phyloP scores from a whole-genome alignment of 108 stramenopile genomes.

The Cylindrotheca closterium region DNA sequence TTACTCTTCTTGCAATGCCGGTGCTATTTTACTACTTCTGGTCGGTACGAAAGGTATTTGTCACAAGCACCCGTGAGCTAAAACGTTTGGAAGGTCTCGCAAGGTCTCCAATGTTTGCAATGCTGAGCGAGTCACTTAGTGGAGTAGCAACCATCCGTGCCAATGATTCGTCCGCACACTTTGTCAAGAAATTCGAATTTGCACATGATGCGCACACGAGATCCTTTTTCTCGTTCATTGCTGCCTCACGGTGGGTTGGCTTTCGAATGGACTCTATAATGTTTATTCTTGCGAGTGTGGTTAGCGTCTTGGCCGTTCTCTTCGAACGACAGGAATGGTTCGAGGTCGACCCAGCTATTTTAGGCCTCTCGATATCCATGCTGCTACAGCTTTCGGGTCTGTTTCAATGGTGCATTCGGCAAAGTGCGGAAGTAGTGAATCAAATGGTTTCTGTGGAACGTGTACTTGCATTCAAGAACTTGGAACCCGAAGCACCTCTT shows the following conservation, averaged over 20 bases:
- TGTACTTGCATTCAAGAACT: constrained; percentile 53
- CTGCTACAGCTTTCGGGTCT: constrained; percentile 61
- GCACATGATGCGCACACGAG: constrained; percentile 66
- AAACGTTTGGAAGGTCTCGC: constrained; percentile 80
- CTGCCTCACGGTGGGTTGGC: constrained; percentile 83
- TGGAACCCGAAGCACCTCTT: constrained; percentile 60
- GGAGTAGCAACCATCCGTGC: constrained; percentile 87
- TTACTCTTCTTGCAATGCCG: constrained; percentile 55
- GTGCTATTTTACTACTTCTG: constrained; percentile 71
- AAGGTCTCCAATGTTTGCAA: constrained; percentile 77
- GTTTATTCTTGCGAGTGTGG: constrained; percentile 56
- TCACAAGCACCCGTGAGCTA: constrained; percentile 67
- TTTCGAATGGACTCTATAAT: constrained; percentile 82
- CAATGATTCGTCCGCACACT: constrained; percentile 50
- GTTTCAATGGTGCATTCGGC: constrained; percentile 72
- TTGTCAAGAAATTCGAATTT: constrained; percentile 51
- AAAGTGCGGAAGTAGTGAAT: constrained; percentile 85
- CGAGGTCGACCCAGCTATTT: constrained; percentile 59
- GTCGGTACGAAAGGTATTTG: constrained; percentile 55
- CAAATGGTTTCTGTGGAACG: constrained; percentile 88
- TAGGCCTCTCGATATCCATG: constrained; percentile 62
- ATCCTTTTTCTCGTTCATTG: constrained; percentile 82
- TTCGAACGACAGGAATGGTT: constrained; percentile 56
- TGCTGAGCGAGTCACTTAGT: constrained; percentile 74
- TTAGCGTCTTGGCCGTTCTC: constrained; percentile 78